These are phyloP conservation scores for Penicillium crystallinum DNA, from an alignment of 495 filamentous ascomycete species.

Conservation along the genomic window DNA sequence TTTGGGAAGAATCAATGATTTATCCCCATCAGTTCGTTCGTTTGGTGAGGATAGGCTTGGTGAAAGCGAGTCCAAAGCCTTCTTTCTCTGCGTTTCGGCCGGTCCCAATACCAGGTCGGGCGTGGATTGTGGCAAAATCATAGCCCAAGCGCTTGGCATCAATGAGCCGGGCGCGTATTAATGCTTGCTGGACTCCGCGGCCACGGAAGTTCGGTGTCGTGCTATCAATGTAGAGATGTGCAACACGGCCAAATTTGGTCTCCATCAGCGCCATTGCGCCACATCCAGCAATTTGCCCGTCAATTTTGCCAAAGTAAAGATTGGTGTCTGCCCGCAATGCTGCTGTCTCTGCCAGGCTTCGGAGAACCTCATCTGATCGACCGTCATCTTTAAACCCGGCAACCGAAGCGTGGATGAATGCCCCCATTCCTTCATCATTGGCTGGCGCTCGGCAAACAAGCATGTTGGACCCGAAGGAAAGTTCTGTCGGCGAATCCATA, in stretches of 20 bases:
- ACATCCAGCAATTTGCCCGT: slow-evolving; percentile 13
- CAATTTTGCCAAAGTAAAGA: slow-evolving; percentile 13
- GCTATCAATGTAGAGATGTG: slow-evolving; percentile 21
- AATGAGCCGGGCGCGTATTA: slow-evolving; percentile 12
- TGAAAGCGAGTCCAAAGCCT: slow-evolving; percentile 19
- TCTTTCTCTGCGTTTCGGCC: slow-evolving; percentile 18
- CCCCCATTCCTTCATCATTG: not conserved
- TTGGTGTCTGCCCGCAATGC: slow-evolving; percentile 11
- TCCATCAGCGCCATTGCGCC: slow-evolving; percentile 18
- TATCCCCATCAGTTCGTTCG: not conserved
- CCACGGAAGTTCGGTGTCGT: slow-evolving; percentile 15
- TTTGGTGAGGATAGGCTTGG: slow-evolving; percentile 14
- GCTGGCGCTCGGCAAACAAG: slow-evolving; percentile 2
- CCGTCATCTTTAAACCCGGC: slow-evolving; percentile 12
- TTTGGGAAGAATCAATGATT: not conserved
- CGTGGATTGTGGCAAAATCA: slow-evolving; percentile 11
- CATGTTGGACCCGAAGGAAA: slow-evolving; percentile 4
- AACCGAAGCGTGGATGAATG: slow-evolving; percentile 13
- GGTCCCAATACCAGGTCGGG: slow-evolving; percentile 11
- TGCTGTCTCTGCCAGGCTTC: slow-evolving; percentile 11
- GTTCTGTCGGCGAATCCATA: not conserved
- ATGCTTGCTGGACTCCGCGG: slow-evolving; percentile 11
- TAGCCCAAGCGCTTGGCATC: slow-evolving; percentile 10
- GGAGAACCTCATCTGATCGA: slow-evolving; percentile 4
- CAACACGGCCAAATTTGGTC: slow-evolving; percentile 8